Evolutionary conservation across 352 stramenopile genomes (phyloP), one percentile per base, ranked within the genome.

Genomic region (Pythium brassicae): DNA sequence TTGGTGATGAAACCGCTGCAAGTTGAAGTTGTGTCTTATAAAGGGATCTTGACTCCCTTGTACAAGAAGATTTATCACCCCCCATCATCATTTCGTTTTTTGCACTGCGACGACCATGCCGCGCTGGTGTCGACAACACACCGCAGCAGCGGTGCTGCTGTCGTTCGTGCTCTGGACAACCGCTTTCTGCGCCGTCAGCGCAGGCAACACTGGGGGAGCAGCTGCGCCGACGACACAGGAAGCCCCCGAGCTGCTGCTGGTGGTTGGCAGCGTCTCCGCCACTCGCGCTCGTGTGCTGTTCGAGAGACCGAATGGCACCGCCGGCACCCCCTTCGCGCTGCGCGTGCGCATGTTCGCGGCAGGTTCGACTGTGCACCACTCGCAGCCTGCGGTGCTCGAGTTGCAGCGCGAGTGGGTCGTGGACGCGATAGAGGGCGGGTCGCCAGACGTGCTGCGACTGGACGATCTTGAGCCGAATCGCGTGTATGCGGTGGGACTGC

Each of bases 211-310:
- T 11, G 32, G 14, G 5, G 32, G 32, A 11, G 5, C 32, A 37
- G 32, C 32, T 37, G 32, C 32, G 14, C 5, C 5, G 32, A 11
- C 32, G 14, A 11, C 9, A 37, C 32, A 37, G 5, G 17, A 23
- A 32, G 25, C 37, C 3, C 10, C 22, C 1, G 23, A 34, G 17
- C 44, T 43, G 4, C 59, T 86, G 45, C 45, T 89, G 27, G 39
- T 89, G 34, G 56, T 82, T 15, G 79, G 79, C 20, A 63, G 82
- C 37, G 79, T 89, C 35, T 62, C 66, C 17, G 26, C 67, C 15
- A 69, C 72, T 2, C 61, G 50, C 10, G 77, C 75, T 27, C 74
- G 77, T 37, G 66, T 87, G 37, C 60, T 87, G 42, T 75, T 66
- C n/a, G 77, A 87, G 27, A 61, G 59, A 25, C 55, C 43, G n/a